phyloP scores from a whole-genome alignment of 2,329 filamentous ascomycete species.

The Periconia sp. region DNA sequence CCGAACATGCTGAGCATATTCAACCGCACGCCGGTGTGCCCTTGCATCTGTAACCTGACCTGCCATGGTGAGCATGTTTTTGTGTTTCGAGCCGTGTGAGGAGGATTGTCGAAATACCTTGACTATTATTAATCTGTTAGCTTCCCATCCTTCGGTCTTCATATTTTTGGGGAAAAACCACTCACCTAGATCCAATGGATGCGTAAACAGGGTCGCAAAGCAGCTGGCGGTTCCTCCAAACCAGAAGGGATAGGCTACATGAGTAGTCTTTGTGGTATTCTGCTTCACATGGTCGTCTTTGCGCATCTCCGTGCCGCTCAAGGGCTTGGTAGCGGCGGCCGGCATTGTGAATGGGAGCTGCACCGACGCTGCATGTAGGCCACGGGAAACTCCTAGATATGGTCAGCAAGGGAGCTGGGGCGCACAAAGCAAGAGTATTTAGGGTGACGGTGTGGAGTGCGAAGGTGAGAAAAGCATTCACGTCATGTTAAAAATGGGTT shows the following conservation, averaged over 20 bases:
- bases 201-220: conserved; percentile 86
- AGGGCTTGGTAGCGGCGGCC: conserved; percentile 36
- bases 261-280: conserved; percentile 10
- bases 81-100: no score
- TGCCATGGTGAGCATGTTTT: no score
- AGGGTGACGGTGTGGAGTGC: not conserved
- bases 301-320: conserved; percentile 31
- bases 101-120: no score
- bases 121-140: no score
- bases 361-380: conserved; percentile 35
- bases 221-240: conserved; percentile 95
- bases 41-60: conserved; percentile 86
- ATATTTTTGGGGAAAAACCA: no score
- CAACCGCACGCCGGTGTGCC: conserved; percentile 65
- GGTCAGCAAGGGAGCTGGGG: no score
- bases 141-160: no score
- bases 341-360: conserved; percentile 36
- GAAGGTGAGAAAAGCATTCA: conserved; percentile 9
- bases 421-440: no score
- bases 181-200: conserved; percentile 91
- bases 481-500: no score
- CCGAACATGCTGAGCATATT: conserved; percentile 84
- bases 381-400: not conserved
- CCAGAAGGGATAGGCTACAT: conserved; percentile 64
- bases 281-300: conserved; percentile 49